Percentiles rank a stretch among this genome's conserved stretches.
These are phyloP conservation scores for Ogataea ramenticola DNA, from an alignment of 805 yeast genomes.

Conservation along the genomic window DNA sequence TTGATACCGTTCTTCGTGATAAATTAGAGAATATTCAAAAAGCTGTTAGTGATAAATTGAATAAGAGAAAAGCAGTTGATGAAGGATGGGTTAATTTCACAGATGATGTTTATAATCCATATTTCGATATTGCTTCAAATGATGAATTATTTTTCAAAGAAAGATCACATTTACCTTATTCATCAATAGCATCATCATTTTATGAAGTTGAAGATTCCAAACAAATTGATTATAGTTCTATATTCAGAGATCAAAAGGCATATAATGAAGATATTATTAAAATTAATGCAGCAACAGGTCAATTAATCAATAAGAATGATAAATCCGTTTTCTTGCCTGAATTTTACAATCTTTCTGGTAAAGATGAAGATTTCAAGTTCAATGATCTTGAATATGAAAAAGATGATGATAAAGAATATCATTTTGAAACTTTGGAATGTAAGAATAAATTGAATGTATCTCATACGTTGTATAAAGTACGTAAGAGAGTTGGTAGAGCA, in stretches of 20 bases:
- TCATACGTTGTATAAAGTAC: conserved; percentile 49
- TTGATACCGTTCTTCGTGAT: conserved; percentile 63
- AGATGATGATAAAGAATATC: neutral
- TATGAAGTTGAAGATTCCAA: conserved; percentile 60
- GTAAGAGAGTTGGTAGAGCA: conserved; percentile 71
- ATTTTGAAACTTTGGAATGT: neutral
- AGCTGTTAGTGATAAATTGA: conserved; percentile 81
- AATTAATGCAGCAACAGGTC: conserved; percentile 45
- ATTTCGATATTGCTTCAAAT: conserved; percentile 58
- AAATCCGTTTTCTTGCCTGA: conserved; percentile 30
- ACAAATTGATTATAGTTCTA: conserved; percentile 37
- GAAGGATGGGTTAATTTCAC: conserved; percentile 77
- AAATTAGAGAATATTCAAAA: conserved; percentile 71
- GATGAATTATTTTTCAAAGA: conserved; percentile 37
- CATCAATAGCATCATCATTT: conserved; percentile 65
- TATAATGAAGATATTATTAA: conserved; percentile 21
- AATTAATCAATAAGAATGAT: conserved; percentile 37
- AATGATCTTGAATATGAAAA: conserved; percentile 9
- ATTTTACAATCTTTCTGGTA: conserved; percentile 32
- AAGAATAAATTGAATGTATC: conserved; percentile 27
- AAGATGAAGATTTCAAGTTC: conserved; percentile 10
- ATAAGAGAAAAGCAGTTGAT: conserved; percentile 61
- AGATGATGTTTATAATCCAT: conserved; percentile 81
- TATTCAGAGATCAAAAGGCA: conserved; percentile 39
- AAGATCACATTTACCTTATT: conserved; percentile 64